Conservation (phyloP, 495 filamentous ascomycete species). For the Penicillium mononematosum region DNA sequence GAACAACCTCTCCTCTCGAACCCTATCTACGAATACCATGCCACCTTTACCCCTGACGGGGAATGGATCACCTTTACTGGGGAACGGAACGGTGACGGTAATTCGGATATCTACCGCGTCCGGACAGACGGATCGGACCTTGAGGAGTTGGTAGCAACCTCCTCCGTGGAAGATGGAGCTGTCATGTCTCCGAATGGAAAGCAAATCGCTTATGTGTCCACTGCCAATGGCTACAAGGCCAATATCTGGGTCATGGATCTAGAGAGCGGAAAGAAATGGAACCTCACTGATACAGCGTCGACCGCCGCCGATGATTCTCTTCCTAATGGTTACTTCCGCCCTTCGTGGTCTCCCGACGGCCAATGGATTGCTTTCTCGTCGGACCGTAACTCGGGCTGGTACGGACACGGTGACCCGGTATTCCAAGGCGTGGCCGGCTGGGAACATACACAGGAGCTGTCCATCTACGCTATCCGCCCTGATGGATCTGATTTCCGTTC, state of each 20-base stretch:
- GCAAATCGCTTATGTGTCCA: slow-evolving; percentile 28
- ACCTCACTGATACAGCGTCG: slow-evolving; percentile 24
- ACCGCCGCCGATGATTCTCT: slow-evolving; percentile 9
- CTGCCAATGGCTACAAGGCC: slow-evolving; percentile 22
- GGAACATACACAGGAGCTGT: slow-evolving; percentile 36
- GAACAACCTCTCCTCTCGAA: slow-evolving; percentile 30
- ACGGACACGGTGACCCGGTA: slow-evolving; percentile 25
- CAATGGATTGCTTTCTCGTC: slow-evolving; percentile 27
- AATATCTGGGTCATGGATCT: slow-evolving; percentile 34
- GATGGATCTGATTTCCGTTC: slow-evolving; percentile 30
- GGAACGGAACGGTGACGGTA: slow-evolving; percentile 33
- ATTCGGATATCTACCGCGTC: slow-evolving; percentile 33
- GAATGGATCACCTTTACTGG: slow-evolving; percentile 34
- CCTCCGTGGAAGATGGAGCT: slow-evolving; percentile 26
- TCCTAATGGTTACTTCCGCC: slow-evolving; percentile 30
- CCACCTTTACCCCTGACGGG: slow-evolving; percentile 33
- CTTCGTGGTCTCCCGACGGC: slow-evolving; percentile 31
- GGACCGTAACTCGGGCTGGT: slow-evolving; percentile 27
- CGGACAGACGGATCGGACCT: slow-evolving; percentile 27
- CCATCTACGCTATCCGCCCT: slow-evolving; percentile 30
- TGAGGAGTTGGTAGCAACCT: slow-evolving; percentile 20
- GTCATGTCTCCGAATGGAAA: slow-evolving; percentile 31
- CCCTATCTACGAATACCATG: slow-evolving; percentile 38
- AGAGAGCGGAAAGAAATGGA: slow-evolving; percentile 23
- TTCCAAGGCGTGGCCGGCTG: slow-evolving; percentile 25